Evolutionary conservation across 352 stramenopile genomes (phyloP).

Genomic region (Globisporangium camurandrum): DNA sequence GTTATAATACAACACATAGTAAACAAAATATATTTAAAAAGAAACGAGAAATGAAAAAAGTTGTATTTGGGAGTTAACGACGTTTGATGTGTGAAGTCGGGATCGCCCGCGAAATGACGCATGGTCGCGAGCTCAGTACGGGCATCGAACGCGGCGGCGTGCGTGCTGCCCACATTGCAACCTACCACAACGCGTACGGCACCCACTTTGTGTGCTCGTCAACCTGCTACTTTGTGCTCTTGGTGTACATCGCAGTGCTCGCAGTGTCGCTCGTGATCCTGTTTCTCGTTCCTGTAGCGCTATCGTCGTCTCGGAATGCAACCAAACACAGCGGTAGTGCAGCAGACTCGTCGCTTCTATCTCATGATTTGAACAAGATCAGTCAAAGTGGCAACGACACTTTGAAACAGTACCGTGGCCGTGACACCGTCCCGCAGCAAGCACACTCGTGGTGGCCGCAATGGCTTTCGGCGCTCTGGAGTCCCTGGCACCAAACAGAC

Average conservation of each 20-base stretch:
- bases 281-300: constrained; percentile 29
- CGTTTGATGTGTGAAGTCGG: no score
- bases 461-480: no score
- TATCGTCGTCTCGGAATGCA: background rate
- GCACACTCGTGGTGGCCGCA: no score
- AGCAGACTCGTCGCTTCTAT: constrained; percentile 5
- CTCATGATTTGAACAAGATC: constrained; percentile 4
- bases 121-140: no score
- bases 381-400: constrained; percentile 3
- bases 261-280: constrained; percentile 28
- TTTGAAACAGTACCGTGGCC: background rate
- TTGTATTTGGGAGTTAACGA: no score
- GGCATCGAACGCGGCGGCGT: constrained; percentile 2
- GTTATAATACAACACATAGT: no score
- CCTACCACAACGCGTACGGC: constrained; percentile 56
- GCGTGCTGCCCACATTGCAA: constrained; percentile 18
- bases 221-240: constrained; percentile 35
- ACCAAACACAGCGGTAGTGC: background rate
- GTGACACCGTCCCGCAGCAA: no score
- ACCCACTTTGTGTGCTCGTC: constrained; percentile 39
- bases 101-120: no score
- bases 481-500: no score
- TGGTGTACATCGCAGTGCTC: constrained; percentile 24
- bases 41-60: no score
- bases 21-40: no score